Conservation (phyloP, 208 protist species). For the Wallacemonas sp. region DNA sequence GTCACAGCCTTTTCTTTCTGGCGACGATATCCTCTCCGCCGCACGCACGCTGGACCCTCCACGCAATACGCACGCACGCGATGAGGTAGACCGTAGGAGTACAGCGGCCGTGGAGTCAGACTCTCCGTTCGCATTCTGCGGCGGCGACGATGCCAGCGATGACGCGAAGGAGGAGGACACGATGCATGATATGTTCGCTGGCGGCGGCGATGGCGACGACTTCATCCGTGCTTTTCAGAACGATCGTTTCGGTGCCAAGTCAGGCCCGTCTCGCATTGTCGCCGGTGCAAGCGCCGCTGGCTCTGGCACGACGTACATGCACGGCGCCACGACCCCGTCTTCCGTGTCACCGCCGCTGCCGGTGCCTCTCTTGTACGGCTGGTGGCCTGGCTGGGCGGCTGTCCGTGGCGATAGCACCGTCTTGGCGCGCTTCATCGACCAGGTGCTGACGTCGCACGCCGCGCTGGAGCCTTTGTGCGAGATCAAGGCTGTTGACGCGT, state of each 20-base stretch:
- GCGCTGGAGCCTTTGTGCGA: slow-evolving; percentile 63
- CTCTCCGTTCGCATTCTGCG: slow-evolving; percentile 10
- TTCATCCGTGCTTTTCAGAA: background rate
- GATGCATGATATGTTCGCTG: background rate
- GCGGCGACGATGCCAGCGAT: slow-evolving; percentile 9
- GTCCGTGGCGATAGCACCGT: slow-evolving; percentile 31
- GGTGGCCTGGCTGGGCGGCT: slow-evolving; percentile 50
- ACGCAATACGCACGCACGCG: too few relatives aligned
- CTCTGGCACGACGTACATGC: too few relatives aligned
- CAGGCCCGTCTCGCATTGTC: too few relatives aligned
- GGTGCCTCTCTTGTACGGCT: slow-evolving; percentile 5
- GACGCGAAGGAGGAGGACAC: background rate
- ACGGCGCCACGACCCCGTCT: too few relatives aligned
- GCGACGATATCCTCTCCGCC: background rate
- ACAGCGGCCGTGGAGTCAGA: background rate
- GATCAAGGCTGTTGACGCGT: slow-evolving; percentile 26
- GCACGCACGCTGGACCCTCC: too few relatives aligned
- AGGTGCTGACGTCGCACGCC: slow-evolving; percentile 29
- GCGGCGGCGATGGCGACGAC: background rate
- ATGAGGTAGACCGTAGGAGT: too few relatives aligned
- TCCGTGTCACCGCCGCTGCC: background rate
- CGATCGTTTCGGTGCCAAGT: background rate
- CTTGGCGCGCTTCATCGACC: slow-evolving; percentile 21
- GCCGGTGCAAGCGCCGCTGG: too few relatives aligned
- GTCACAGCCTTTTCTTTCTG: background rate